Evolutionary conservation across 2,329 filamentous ascomycete genomes (phyloP).

Genomic region (Polychaeton citri): DNA sequence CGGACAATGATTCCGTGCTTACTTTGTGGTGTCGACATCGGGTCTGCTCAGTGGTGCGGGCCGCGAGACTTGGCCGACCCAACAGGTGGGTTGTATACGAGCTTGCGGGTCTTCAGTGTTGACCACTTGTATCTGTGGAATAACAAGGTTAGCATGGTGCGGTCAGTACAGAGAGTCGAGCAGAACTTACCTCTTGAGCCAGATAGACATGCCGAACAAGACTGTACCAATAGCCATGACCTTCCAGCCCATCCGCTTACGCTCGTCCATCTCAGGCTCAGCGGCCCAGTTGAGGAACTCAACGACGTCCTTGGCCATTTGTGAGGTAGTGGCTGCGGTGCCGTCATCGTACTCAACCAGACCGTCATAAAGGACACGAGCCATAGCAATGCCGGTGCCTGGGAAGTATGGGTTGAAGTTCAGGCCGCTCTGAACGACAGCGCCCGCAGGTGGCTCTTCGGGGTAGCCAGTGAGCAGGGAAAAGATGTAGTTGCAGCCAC

Average conservation of each 20-base stretch:
- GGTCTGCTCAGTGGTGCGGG: no score
- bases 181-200: constrained; percentile 76
- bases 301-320: constrained; percentile 99
- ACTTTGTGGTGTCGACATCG: no score
- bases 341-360: constrained; percentile 97
- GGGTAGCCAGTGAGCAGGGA: constrained; percentile 92
- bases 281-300: constrained; percentile 99
- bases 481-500: constrained; percentile 98
- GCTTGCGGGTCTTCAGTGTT: constrained; percentile 87
- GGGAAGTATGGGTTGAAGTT: constrained; percentile 99
- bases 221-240: constrained; percentile 67
- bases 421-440: constrained; percentile 70
- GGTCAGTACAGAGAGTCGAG: neutral
- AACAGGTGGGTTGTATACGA: constrained; percentile 75
- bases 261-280: constrained; percentile 97
- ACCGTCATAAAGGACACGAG: constrained; percentile 92
- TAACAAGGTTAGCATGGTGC: constrained; percentile 14
- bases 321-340: constrained; percentile 84
- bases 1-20: no score
- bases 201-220: constrained; percentile 78
- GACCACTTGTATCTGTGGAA: constrained; percentile 78
- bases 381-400: constrained; percentile 97
- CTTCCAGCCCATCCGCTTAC: constrained; percentile 99
- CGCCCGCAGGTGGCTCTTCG: constrained; percentile 86
- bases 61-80: no score